Evolutionary conservation across 805 yeast species (phyloP), one percentile per base, ranked within the genome.

Genomic region (Lachancea lanzarotensis): DNA sequence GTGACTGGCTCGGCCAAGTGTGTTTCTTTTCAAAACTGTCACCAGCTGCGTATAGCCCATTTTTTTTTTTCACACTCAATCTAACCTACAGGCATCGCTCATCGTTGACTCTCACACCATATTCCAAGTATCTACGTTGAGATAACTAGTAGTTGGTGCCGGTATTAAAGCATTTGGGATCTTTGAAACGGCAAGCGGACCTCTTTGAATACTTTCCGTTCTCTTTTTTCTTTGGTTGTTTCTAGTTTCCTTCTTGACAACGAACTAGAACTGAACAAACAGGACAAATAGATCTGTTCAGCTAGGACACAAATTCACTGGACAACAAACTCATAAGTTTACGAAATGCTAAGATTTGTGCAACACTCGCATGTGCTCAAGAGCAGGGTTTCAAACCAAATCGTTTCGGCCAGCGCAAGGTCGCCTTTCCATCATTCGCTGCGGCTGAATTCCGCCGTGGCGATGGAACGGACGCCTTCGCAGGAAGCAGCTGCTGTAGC

Each of bases 341-440:
- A 19, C 12, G 2, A 41, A 35, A 62, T 62, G 65, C 57, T 65
- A 38, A 59, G 66, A 54, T 51, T 62, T 42, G 66, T 62, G 17
- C 66, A 63, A 36, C 63, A 60, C 45, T 52, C 65, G 11, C 65
- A 60, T 35, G 60, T 59, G 31, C 52, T 65, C 51, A 67, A 70
- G 47, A 57, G 62, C 42, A 67, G 71, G 45, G 52, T 69, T 34
- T 62, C 72, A 18, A 66, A 65, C 47, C 72, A 69, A 48, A 65
- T 68, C 36, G 70, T 68, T 29, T 57, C 64, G 32, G 61, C 68
- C 3, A 53, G 59, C 12, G 63, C 68, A 8, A 64, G 69, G 53
- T 65, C 63, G 52, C 63, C 69, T 2, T 52, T 67, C 33, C 67
- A 67, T 52, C 65, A 65, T 45, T 60, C 70, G 12, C 59, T 67